phyloP scores from a whole-genome alignment of 202 grass and related monocot species.

The Cymbopogon flexuosus region DNA sequence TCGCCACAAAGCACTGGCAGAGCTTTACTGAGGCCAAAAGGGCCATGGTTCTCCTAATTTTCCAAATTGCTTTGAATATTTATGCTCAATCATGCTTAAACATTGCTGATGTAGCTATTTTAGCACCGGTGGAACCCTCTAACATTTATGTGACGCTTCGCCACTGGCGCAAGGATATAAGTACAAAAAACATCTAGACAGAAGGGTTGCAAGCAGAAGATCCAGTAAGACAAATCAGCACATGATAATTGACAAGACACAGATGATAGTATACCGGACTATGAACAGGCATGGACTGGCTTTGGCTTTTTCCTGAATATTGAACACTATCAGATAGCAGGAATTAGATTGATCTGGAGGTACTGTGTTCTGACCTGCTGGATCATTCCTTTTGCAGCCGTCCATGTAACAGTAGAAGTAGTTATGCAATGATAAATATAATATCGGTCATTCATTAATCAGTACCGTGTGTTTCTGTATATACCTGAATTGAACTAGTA shows the following conservation, averaged over 20 bases:
- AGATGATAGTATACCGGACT: not conserved
- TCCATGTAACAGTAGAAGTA: not conserved
- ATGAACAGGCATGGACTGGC: not conserved
- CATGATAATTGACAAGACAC: not conserved
- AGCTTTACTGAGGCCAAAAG: not conserved
- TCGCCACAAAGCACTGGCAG: not conserved
- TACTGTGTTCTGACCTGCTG: constrained; percentile 5
- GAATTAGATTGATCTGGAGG: constrained; percentile 20
- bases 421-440: not conserved
- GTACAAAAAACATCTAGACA: not conserved
- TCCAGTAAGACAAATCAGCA: not conserved
- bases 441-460: constrained; percentile 1
- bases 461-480: not conserved
- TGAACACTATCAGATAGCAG: not conserved
- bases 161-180: not conserved
- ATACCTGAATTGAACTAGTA: not conserved
- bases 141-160: not conserved
- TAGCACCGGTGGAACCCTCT: too few species aligned
- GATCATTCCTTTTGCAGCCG: constrained; percentile 35
- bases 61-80: not conserved
- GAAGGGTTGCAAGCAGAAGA: not conserved
- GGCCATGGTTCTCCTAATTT: not conserved
- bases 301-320: constrained; percentile 16
- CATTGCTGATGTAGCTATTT: not conserved
- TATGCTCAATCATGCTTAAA: not conserved